Evolutionary conservation across 495 filamentous ascomycete species (phyloP).

Genomic region (Aspergillus taichungensis): DNA sequence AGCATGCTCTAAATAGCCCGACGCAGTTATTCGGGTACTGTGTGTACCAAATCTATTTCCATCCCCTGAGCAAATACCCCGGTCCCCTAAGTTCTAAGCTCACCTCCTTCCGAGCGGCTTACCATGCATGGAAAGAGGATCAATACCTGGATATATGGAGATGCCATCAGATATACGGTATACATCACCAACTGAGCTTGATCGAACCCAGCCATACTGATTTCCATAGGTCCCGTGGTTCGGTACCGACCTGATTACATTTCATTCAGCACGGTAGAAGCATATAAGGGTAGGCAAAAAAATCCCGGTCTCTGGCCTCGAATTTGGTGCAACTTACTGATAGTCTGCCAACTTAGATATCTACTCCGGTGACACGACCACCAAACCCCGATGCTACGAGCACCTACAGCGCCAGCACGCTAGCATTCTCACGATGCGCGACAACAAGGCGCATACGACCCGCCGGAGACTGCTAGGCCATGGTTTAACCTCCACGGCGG

Average conservation of each 20-base stretch:
- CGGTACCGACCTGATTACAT: background rate
- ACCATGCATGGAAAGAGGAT: conserved; percentile 21
- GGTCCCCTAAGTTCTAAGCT: conserved; percentile 28
- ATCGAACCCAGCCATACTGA: background rate
- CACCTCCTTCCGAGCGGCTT: conserved; percentile 22
- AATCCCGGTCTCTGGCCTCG: background rate
- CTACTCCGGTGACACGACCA: conserved; percentile 1
- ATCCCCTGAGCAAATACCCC: conserved; percentile 31
- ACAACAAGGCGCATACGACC: conserved; percentile 1
- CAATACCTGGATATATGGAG: conserved; percentile 17
- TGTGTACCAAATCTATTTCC: conserved; percentile 25
- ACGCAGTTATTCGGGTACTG: background rate
- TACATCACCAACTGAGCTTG: background rate
- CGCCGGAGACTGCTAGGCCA: conserved; percentile 3
- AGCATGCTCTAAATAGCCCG: too few relatives aligned
- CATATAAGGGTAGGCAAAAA: background rate
- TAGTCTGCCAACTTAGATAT: background rate
- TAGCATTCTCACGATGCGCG: conserved; percentile 1
- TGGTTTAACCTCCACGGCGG: conserved; percentile 2
- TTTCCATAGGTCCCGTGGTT: background rate
- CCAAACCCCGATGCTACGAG: background rate
- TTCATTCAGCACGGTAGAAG: conserved; percentile 1
- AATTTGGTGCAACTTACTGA: background rate
- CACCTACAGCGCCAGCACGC: background rate
- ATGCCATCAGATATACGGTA: conserved; percentile 28